Evolutionary conservation across 1,139 yeast species (phyloP), one percentile per base, ranked within the genome.

Genomic region (Hemisphaericaspora subhashii): DNA sequence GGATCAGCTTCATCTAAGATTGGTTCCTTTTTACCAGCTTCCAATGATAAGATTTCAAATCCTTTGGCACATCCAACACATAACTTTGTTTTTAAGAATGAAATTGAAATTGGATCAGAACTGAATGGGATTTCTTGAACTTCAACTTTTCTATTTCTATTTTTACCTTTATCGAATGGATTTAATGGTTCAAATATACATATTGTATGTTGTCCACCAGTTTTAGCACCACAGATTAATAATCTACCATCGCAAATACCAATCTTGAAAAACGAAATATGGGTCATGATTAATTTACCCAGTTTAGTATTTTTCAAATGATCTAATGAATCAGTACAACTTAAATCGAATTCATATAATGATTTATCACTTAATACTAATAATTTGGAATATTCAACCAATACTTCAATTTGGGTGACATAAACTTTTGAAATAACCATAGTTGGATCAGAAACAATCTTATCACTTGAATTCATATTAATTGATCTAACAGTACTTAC

Each of bases 31-130:
- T 79, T 81, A 34, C 83, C 78, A 13, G 85, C 83, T 54, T 88
- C 95, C 49, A 90, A 74, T 13, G 88, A 80, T 32, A 92, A 89
- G 54, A 92, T 89, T 63, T 92, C 98, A 67, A 92, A 92, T 1
- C 98, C 98, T 58, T 86, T 88, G 33, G 95, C 84, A 57, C 98
- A 92, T 15, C 98, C 98, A 47, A 92, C 86, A 68, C 98, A 90
- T 45, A 92, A 68, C 54, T 85, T 86, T 6, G 92, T 82, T 58
- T 90, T 87, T 62, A 92, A 70, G 55, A 92, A 92, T 26, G 96
- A 89, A 21, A 92, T 85, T 4, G 96, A 86, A 23, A 90, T 84
- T 3, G 96, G 96, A 52, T 92, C 98, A 6, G 95, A 84, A 33
- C 81, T 81, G 57, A 92, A 88, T 30, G 74, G 73, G 31, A 90